These are phyloP conservation scores for Russula ochroleuca DNA, from an alignment of 768 basidiomycete species.

Conservation along the genomic window DNA sequence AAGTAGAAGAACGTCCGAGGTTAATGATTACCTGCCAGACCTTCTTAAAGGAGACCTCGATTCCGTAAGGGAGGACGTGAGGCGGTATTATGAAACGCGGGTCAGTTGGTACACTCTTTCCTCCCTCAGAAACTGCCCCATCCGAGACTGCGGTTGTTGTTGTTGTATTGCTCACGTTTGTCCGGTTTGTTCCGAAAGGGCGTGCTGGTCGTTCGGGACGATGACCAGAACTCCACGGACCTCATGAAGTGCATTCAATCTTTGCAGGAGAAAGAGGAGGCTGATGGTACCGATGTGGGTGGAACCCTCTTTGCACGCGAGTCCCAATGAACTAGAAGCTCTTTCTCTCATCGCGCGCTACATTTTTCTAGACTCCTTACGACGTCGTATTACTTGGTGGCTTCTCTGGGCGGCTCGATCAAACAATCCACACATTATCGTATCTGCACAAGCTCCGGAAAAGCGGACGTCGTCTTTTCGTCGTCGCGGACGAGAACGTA, in stretches of 20 bases:
- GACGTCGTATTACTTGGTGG: conserved; percentile 83
- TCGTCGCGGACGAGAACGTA: conserved; percentile 84
- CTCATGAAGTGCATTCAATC: conserved; percentile 85
- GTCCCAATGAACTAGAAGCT: not conserved
- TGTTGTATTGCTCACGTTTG: not conserved
- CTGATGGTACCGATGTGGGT: conserved; percentile 40
- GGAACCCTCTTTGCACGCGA: not conserved
- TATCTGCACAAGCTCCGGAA: conserved; percentile 76
- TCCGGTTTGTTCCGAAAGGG: conserved; percentile 42
- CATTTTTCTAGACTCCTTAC: conserved; percentile 39
- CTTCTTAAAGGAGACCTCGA: conserved; percentile 94
- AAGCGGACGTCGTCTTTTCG: conserved; percentile 56
- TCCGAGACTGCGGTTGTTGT: not conserved
- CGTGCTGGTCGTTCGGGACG: conserved; percentile 62
- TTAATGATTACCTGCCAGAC: conserved; percentile 66
- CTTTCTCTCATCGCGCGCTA: not conserved
- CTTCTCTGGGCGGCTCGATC: conserved; percentile 86
- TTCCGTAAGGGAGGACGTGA: conserved; percentile 74
- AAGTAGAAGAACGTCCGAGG: conserved; percentile 35
- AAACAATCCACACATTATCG: conserved; percentile 87
- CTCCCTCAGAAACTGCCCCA: not conserved
- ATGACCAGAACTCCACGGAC: conserved; percentile 83
- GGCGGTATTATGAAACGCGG: conserved; percentile 55
- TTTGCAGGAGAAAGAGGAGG: conserved; percentile 54
- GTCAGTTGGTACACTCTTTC: conserved; percentile 37